phyloP scores from a whole-genome alignment of 1,139 yeast genomes.

The Scheffersomyces illinoinensis region DNA sequence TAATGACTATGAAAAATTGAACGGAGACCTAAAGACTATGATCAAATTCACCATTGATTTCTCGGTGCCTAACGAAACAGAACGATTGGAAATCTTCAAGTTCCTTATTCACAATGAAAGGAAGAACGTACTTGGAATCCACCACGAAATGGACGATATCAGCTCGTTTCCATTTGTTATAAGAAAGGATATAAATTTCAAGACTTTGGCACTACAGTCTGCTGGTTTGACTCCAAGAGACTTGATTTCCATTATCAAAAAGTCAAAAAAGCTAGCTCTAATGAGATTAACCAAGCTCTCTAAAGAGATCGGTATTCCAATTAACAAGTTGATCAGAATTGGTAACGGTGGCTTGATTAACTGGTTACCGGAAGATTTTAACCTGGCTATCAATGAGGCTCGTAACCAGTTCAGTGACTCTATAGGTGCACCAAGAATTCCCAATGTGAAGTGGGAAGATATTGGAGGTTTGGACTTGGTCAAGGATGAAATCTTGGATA shows the following conservation, averaged over 20 bases:
- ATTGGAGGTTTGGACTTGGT: conserved; percentile 90
- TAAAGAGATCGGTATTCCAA: conserved; percentile 12
- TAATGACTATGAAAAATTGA: conserved; percentile 68
- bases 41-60: conserved; percentile 78
- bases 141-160: conserved; percentile 14
- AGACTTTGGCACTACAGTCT: conserved; percentile 74
- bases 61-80: conserved; percentile 76
- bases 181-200: conserved; percentile 58
- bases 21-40: conserved; percentile 64
- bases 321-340: conserved; percentile 30
- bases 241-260: conserved; percentile 66
- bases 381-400: conserved; percentile 74
- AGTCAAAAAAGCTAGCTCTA: conserved; percentile 60
- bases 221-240: conserved; percentile 94
- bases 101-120: conserved; percentile 40
- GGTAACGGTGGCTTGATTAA: conserved; percentile 57
- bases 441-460: conserved; percentile 93
- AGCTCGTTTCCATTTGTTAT: conserved; percentile 23
- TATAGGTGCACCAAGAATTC: conserved; percentile 95
- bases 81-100: conserved; percentile 64
- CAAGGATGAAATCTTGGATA: conserved; percentile 89
- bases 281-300: conserved; percentile 44
- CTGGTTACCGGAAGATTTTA: conserved; percentile 66
- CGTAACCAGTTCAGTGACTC: conserved; percentile 88
- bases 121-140: conserved; percentile 4